phyloP scores from a whole-genome alignment of 148 eudicot genomes.

The Suaeda aralocaspica region DNA sequence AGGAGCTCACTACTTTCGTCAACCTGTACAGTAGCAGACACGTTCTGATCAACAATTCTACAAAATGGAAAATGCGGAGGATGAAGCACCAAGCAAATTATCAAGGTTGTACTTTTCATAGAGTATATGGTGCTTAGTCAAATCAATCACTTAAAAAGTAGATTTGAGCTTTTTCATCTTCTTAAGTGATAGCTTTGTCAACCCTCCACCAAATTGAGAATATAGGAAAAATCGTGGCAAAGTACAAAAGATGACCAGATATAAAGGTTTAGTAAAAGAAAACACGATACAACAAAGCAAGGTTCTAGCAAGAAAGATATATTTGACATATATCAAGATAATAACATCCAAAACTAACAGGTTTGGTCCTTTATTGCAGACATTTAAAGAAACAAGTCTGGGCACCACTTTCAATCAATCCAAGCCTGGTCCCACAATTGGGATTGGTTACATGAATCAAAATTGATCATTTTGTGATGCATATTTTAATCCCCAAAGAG shows the following conservation, averaged over 20 bases:
- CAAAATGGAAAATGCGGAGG: background rate
- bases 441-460: too few species aligned
- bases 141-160: background rate
- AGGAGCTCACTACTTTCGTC: constrained; percentile 87
- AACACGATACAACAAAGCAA: too few species aligned
- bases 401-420: too few species aligned
- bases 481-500: too few species aligned
- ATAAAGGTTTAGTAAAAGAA: too few species aligned
- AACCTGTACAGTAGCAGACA: constrained; percentile 43
- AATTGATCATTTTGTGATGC: too few species aligned
- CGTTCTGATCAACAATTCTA: background rate
- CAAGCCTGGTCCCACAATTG: too few species aligned
- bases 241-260: background rate
- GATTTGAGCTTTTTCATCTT: background rate
- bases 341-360: too few species aligned
- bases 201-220: background rate
- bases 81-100: background rate
- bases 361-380: too few species aligned
- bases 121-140: background rate
- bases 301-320: too few species aligned
- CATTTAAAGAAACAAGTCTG: background rate
- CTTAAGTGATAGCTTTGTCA: background rate
- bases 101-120: too few species aligned
- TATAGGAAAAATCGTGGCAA: background rate
- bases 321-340: too few species aligned